Percentiles rank a stretch among this genome's conserved stretches.
These are phyloP conservation scores for Phialocephala subalpina DNA, from an alignment of 2,329 filamentous ascomycete genomes.

Conservation along the genomic window DNA sequence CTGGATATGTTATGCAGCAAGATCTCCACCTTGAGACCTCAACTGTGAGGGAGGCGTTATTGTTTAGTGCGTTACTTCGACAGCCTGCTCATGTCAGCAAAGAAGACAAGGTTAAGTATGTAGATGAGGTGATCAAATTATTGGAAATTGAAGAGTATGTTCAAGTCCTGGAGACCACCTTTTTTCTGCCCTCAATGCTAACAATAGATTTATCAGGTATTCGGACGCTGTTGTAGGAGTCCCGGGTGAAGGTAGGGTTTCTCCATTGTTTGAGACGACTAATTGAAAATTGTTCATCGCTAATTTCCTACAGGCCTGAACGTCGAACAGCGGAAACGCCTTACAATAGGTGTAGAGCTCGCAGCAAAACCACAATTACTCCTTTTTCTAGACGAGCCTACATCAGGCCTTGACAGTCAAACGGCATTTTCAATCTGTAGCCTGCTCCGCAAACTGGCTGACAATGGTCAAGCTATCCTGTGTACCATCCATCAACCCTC, in stretches of 20 bases:
- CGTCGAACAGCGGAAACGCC: conserved; percentile 74
- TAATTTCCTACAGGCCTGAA: conserved; percentile 68
- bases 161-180: too few species aligned
- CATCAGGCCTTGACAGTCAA: conserved; percentile 91
- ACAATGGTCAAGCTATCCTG: conserved; percentile 90
- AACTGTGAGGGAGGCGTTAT: conserved; percentile 87
- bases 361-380: conserved; percentile 90
- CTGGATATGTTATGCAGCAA: conserved; percentile 76
- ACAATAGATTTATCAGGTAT: too few species aligned
- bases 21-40: conserved; percentile 86
- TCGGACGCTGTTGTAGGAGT: conserved; percentile 91
- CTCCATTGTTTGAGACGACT: not conserved
- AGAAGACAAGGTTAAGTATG: conserved; percentile 84
- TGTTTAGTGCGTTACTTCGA: conserved; percentile 84
- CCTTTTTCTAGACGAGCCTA: conserved; percentile 94
- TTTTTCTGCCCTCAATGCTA: too few species aligned
- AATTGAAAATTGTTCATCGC: too few species aligned
- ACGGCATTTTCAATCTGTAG: conserved; percentile 93
- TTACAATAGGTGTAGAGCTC: conserved; percentile 94
- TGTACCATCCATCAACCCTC: conserved; percentile 98
- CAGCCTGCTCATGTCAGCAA: conserved; percentile 80
- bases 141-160: conserved; percentile 90
- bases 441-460: conserved; percentile 87
- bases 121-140: conserved; percentile 89
- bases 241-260: conserved; percentile 79